A percentile compares a stretch with the other conserved stretches of the same genome.
phyloP scores from a whole-genome alignment of 1,284 basidiomycete species.

The Kwoniella shivajii region DNA sequence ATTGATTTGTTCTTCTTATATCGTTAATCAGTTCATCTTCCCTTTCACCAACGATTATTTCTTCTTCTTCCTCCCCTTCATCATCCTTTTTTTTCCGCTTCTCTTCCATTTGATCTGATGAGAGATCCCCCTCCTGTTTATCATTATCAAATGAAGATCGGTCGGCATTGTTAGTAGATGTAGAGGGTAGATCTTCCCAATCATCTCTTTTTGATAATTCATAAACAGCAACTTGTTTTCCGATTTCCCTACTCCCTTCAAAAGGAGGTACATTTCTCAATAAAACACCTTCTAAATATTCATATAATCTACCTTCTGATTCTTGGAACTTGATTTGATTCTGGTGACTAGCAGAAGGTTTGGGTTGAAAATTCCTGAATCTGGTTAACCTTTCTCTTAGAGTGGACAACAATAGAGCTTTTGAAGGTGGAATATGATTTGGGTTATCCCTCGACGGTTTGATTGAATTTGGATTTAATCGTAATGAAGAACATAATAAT shows the following conservation, averaged over 20 bases:
- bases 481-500: slow-evolving; percentile 74
- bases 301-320: slow-evolving; percentile 48
- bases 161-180: not conserved
- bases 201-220: slow-evolving; percentile 24
- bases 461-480: slow-evolving; percentile 59
- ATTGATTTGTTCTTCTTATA: slow-evolving; percentile 29
- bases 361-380: slow-evolving; percentile 43
- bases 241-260: slow-evolving; percentile 20
- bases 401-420: slow-evolving; percentile 37
- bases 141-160: not conserved
- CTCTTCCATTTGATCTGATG: slow-evolving; percentile 8
- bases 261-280: slow-evolving; percentile 28
- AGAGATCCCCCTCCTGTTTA: slow-evolving; percentile 17
- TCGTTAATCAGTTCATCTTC: slow-evolving; percentile 22
- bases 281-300: slow-evolving; percentile 52
- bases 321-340: slow-evolving; percentile 37
- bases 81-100: slow-evolving; percentile 14
- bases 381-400: slow-evolving; percentile 45
- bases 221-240: slow-evolving; percentile 32
- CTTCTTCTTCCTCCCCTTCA: slow-evolving; percentile 15
- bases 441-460: slow-evolving; percentile 19
- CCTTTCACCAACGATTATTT: slow-evolving; percentile 9
- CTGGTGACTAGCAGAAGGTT: slow-evolving; percentile 6
- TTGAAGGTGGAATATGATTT: slow-evolving; percentile 52
- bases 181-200: slow-evolving; percentile 35